Evolutionary conservation across 371 early-diverging fungal species (phyloP).

Genomic region (Circinella minor): DNA sequence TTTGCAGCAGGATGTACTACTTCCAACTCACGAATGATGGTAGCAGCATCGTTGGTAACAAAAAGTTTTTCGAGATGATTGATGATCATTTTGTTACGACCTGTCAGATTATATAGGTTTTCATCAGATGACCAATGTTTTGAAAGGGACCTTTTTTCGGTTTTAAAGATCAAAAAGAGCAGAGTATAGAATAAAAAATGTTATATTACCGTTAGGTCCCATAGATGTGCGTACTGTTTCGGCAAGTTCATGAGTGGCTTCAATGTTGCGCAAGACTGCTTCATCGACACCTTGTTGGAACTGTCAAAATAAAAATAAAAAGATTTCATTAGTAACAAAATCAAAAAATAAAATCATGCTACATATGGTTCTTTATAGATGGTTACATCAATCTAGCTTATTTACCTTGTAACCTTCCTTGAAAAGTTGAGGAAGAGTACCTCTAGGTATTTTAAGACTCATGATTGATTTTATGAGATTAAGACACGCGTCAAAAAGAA

Average conservation of each 20-base stretch:
- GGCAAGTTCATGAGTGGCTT: slow-evolving; percentile 90
- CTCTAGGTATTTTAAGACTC: slow-evolving; percentile 94
- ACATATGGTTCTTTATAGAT: no score
- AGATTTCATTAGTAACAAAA: neutral
- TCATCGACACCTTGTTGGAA: slow-evolving; percentile 96
- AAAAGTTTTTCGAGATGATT: slow-evolving; percentile 97
- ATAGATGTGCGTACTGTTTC: slow-evolving; percentile 93
- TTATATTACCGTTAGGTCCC: slow-evolving; percentile 90
- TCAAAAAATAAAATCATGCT: neutral
- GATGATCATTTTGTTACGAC: slow-evolving; percentile 99
- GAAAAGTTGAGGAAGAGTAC: slow-evolving; percentile 87
- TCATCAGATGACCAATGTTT: neutral
- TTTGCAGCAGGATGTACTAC: slow-evolving; percentile 99
- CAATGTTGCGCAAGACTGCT: slow-evolving; percentile 93
- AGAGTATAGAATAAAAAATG: neutral
- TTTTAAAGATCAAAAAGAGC: neutral
- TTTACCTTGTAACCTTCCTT: slow-evolving; percentile 96
- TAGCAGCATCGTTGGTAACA: slow-evolving; percentile 99
- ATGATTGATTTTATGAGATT: slow-evolving; percentile 47
- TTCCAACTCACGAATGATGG: slow-evolving; percentile 97
- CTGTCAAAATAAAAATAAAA: slow-evolving; percentile 46
- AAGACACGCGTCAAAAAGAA: slow-evolving; percentile 26
- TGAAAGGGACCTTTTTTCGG: no score
- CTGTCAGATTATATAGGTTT: slow-evolving; percentile 42
- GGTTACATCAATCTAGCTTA: no score